A percentile compares a stretch with the other conserved stretches of the same genome.
phyloP scores from a whole-genome alignment of 768 basidiomycete species.

The Podaxis pistillaris region DNA sequence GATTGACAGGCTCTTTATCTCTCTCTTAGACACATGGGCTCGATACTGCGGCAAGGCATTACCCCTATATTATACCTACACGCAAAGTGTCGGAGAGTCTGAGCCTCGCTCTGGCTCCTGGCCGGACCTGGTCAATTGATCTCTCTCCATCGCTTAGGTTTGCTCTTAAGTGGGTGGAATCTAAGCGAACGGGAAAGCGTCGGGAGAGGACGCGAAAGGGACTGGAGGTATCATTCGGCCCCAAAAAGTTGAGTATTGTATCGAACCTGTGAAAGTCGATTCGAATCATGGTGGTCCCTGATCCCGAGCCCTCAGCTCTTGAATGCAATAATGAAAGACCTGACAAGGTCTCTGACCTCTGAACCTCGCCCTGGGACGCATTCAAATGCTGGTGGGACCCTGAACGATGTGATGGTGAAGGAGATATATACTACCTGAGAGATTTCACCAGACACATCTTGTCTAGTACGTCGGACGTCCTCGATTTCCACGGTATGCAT shows the following conservation, averaged over 20 bases:
- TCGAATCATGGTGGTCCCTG: not conserved
- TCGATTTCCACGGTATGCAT: no score
- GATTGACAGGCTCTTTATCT: not conserved
- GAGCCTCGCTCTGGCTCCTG: conserved; percentile 46
- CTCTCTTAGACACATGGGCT: conserved; percentile 42
- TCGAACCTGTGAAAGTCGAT: not conserved
- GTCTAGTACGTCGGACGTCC: no score
- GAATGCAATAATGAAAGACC: conserved; percentile 23
- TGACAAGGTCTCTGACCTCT: conserved; percentile 16
- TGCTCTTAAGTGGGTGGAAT: conserved; percentile 32
- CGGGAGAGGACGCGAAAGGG: conserved; percentile 30
- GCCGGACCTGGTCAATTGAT: conserved; percentile 48
- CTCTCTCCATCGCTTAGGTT: conserved; percentile 39
- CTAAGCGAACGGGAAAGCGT: conserved; percentile 27
- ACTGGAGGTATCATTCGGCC: conserved; percentile 1
- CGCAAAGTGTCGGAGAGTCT: conserved; percentile 51
- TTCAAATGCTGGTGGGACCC: conserved; percentile 3
- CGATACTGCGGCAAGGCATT: conserved; percentile 34
- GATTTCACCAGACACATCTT: not conserved
- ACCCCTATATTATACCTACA: conserved; percentile 45
- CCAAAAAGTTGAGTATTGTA: not conserved
- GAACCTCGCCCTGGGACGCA: conserved; percentile 20
- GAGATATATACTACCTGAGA: not conserved
- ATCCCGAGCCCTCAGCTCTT: not conserved
- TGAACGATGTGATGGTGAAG: not conserved